Evolutionary conservation across 139 green algal species (phyloP).

Genomic region (Pseudopediastrum boryanum): DNA sequence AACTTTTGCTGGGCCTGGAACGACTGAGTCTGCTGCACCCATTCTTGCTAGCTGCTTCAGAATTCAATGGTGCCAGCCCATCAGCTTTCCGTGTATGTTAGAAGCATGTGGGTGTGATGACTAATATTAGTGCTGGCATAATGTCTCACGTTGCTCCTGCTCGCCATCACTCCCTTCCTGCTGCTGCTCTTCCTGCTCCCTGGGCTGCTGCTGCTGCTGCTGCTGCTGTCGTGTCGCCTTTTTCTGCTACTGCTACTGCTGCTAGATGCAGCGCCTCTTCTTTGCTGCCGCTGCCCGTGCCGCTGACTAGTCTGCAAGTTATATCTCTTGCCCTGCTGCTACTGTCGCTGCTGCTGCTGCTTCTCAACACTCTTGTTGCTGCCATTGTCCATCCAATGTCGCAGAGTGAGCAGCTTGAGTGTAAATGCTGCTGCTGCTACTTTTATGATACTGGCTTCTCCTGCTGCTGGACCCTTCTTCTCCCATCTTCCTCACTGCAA

Average conservation of each 20-base stretch:
- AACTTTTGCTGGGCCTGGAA: too few species aligned
- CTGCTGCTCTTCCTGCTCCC: neutral
- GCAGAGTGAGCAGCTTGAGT: too few species aligned
- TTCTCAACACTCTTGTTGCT: constrained; percentile 5
- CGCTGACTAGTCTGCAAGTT: neutral
- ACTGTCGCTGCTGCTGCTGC: neutral
- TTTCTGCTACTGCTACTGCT: neutral
- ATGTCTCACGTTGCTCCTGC: too few species aligned
- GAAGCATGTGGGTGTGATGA: too few species aligned
- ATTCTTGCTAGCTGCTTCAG: too few species aligned
- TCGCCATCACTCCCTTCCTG: too few species aligned
- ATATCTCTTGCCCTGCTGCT: constrained; percentile 1
- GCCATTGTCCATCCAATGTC: too few species aligned
- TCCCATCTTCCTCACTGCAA: neutral
- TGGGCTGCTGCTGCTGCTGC: neutral
- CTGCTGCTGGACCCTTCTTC: neutral
- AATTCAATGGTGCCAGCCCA: too few species aligned
- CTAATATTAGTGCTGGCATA: too few species aligned
- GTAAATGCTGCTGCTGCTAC: neutral
- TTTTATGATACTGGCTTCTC: neutral
- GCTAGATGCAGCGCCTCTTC: too few species aligned
- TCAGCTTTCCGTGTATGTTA: too few species aligned
- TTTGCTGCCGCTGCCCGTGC: neutral
- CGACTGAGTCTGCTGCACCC: too few species aligned
- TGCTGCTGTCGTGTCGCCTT: constrained; percentile 37